These are phyloP conservation scores for Austropuccinia psidii DNA, from an alignment of 1,284 basidiomycete genomes.

Conservation along the genomic window DNA sequence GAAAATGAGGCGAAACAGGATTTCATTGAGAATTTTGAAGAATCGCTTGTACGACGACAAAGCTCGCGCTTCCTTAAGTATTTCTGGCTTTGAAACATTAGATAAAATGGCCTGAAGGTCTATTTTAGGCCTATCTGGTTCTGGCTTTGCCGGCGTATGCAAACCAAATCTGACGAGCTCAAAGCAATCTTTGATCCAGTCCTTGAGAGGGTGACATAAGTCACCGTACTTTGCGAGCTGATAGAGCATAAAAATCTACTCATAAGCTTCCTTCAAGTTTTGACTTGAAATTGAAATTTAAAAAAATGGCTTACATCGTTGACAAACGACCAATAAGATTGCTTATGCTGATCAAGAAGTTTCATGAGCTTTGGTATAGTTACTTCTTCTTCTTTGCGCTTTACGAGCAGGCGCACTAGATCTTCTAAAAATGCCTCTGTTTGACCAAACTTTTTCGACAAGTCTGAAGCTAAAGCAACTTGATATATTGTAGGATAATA, in stretches of 20 bases:
- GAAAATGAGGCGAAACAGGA: constrained; percentile 15
- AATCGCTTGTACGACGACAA: constrained; percentile 21
- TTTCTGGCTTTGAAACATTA: background rate
- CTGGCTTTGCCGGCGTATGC: background rate
- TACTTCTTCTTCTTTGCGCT: constrained; percentile 1
- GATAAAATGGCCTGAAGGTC: background rate
- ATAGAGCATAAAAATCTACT: background rate
- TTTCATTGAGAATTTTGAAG: constrained; percentile 9
- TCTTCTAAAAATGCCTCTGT: constrained; percentile 35
- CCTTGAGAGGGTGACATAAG: constrained; percentile 27
- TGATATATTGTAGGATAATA: constrained; percentile 35
- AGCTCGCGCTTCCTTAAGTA: constrained; percentile 5
- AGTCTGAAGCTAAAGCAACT: constrained; percentile 17
- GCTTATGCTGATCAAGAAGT: constrained; percentile 29
- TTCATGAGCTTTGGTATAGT: constrained; percentile 17
- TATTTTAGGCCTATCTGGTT: background rate
- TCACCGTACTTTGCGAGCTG: constrained; percentile 18
- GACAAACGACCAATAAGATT: constrained; percentile 34
- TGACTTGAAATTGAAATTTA: background rate
- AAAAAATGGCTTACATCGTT: constrained; percentile 20
- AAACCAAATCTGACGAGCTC: constrained; percentile 20
- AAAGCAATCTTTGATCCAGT: constrained; percentile 24
- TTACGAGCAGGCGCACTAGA: constrained; percentile 1
- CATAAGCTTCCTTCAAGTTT: background rate
- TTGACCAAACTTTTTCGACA: constrained; percentile 21